A percentile compares a stretch with the other conserved stretches of the same genome.
Conservation (phyloP, 2,329 filamentous ascomycete genomes). For the Ascochyta lentis region DNA sequence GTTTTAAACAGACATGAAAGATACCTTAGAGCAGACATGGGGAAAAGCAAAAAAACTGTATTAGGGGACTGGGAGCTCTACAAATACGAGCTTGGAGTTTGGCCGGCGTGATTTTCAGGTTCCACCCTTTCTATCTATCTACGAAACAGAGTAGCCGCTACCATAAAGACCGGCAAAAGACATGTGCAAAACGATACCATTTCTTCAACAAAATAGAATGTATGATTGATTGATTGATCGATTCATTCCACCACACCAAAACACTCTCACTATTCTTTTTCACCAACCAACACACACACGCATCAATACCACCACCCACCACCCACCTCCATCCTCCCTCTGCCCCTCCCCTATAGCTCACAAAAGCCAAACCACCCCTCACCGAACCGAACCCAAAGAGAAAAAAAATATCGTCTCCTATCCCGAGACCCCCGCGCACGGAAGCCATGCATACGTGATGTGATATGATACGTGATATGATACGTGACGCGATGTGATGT, state of each 20-base stretch:
- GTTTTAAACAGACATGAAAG: slow-evolving; percentile 12
- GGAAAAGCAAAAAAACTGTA: background rate
- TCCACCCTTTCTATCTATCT: background rate
- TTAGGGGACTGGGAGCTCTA: background rate
- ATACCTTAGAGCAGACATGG: too few relatives aligned
- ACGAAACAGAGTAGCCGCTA: slow-evolving; percentile 11
- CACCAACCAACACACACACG: too few relatives aligned
- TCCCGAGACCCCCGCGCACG: background rate
- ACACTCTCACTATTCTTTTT: too few relatives aligned
- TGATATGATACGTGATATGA: too few relatives aligned
- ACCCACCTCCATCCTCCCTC: too few relatives aligned
- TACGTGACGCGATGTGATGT: too few relatives aligned
- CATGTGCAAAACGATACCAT: slow-evolving; percentile 21
- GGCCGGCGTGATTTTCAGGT: background rate
- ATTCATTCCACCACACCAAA: too few relatives aligned
- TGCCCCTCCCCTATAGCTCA: too few relatives aligned
- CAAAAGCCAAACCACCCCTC: too few relatives aligned
- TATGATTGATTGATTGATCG: background rate
- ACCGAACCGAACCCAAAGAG: background rate
- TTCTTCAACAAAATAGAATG: background rate
- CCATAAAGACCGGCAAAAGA: background rate
- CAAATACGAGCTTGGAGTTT: background rate
- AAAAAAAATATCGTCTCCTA: background rate
- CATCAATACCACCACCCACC: too few relatives aligned
- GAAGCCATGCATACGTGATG: background rate